Evolutionary conservation across 371 early-diverging fungal species (phyloP), one percentile per base, ranked within the genome.

Genomic region (Mortierella sp.): DNA sequence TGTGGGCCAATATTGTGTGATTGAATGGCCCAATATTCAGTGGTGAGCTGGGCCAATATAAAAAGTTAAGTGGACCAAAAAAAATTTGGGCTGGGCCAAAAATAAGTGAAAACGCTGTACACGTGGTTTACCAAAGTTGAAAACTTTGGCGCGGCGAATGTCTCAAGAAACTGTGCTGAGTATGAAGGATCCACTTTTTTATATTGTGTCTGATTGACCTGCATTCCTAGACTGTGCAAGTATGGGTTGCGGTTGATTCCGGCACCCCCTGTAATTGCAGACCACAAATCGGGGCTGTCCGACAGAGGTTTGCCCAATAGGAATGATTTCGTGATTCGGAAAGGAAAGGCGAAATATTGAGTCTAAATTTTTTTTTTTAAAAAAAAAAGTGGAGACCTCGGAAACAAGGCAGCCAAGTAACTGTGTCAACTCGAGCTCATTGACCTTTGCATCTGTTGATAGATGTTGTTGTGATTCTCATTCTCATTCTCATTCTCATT

Each of bases 381-480:
- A 54, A 54, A 54, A 65, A 45, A 45, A 62, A 32, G 59, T 58
- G 59, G 59, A 30, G 32, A 30, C 32, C 22, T 28, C 59, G 49
- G 49, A 49, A 49, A 8, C 49, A n/a, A 20, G 49, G 35, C 35
- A 35, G 35, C 35, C 35, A 35, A 35, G 35, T 35, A 35, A 8
- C 6, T 35, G 35, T 3, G 35, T 35, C 35, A 6, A 35, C 35
- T 8, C 35, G 35, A 35, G 35, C 35, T 35, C 35, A 35, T 35
- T 35, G 35, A 35, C 35, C 35, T 35, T 3, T 35, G 35, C 35
- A 35, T 35, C 16, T 43, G 43, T 16, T 43, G 1, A 3, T 43
- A 11, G 43, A 14, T 60, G 28, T 10, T 22, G 28, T 60, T 35
- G 35, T 35, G 20, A n/a, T 60, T 39, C 32, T 65, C 20, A 11